Evolutionary conservation across 768 basidiomycete genomes (phyloP).

Genomic region (Lepiota venenata): DNA sequence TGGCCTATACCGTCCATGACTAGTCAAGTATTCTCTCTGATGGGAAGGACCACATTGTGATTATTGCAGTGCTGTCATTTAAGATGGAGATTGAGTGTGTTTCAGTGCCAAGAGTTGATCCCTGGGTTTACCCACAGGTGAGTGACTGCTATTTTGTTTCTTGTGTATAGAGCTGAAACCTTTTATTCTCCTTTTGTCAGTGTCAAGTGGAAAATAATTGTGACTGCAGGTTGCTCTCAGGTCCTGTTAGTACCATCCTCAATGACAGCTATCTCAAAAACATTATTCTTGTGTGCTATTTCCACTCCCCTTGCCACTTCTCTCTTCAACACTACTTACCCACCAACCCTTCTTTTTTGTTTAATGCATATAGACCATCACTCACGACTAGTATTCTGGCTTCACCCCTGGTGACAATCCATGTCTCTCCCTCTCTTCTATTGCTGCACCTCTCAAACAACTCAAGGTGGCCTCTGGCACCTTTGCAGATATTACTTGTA

Average conservation of each 20-base stretch:
- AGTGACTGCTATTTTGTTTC: constrained; percentile 10
- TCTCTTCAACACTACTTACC: too few relatives aligned
- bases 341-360: too few relatives aligned
- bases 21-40: constrained; percentile 50
- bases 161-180: not conserved
- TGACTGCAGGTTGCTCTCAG: constrained; percentile 54
- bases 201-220: constrained; percentile 54
- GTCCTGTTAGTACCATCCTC: constrained; percentile 52
- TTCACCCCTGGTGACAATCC: constrained; percentile 52
- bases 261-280: constrained; percentile 55
- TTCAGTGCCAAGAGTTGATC: constrained; percentile 44
- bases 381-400: constrained; percentile 45
- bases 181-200: constrained; percentile 25
- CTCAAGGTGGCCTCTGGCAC: constrained; percentile 32
- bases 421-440: constrained; percentile 43
- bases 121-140: constrained; percentile 49
- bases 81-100: constrained; percentile 44
- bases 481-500: constrained; percentile 41
- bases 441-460: constrained; percentile 32
- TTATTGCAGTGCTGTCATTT: constrained; percentile 46
- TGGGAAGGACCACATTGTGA: constrained; percentile 52
- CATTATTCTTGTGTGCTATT: constrained; percentile 32
- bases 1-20: constrained; percentile 51
- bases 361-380: constrained; percentile 35
- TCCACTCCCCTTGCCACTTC: not conserved